Evolutionary conservation across 2,329 filamentous ascomycete genomes (phyloP).

Genomic region (Sporothrix euskadiensis): DNA sequence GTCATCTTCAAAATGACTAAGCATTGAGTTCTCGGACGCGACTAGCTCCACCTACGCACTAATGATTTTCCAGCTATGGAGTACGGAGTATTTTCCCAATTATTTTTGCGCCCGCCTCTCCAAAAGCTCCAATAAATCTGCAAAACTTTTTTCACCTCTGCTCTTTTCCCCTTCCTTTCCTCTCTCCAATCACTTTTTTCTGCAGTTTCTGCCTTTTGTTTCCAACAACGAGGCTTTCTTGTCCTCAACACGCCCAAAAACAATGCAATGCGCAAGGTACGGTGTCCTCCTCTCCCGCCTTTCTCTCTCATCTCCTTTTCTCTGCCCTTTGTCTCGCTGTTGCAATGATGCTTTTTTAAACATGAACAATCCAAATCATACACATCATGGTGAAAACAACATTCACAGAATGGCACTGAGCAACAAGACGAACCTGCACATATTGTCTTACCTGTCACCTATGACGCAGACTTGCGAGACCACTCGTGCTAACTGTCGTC

Average conservation of each 20-base stretch:
- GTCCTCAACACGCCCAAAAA: constrained; percentile 4
- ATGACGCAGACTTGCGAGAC: background rate
- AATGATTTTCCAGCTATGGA: constrained; percentile 27
- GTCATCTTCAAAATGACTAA: constrained; percentile 12
- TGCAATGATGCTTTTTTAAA: constrained; percentile 48
- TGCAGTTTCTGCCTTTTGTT: background rate
- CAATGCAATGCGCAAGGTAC: constrained; percentile 36
- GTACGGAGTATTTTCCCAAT: background rate
- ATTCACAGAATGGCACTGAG: constrained; percentile 23
- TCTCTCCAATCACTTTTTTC: constrained; percentile 10
- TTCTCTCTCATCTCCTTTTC: background rate
- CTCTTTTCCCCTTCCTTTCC: constrained; percentile 29
- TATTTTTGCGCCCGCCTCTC: constrained; percentile 21
- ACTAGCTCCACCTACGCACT: constrained; percentile 25
- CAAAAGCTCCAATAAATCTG: constrained; percentile 23
- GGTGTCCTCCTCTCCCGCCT: constrained; percentile 24
- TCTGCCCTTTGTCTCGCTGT: constrained; percentile 31
- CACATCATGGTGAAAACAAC: constrained; percentile 57
- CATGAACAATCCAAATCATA: constrained; percentile 66
- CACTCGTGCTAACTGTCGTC: background rate
- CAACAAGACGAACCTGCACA: constrained; percentile 11
- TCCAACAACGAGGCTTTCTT: background rate
- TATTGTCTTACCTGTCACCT: background rate
- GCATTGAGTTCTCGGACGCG: background rate
- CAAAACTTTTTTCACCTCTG: constrained; percentile 21